Conservation (phyloP, 345 rosid genomes). For the Passiflora organensis region DNA sequence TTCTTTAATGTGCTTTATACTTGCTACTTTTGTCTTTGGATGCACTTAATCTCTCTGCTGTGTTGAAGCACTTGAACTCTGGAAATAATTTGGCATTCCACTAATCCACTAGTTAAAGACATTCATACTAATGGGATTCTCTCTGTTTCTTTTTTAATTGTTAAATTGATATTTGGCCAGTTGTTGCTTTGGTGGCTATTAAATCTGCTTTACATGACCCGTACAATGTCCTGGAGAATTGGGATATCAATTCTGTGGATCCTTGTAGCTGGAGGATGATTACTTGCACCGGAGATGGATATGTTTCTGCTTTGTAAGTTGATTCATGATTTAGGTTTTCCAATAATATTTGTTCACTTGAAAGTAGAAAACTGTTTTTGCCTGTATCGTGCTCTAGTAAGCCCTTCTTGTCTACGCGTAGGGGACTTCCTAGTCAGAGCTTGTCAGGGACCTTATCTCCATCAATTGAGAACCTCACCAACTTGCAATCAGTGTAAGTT, state of each 20-base stretch:
- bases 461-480: slow-evolving; percentile 71
- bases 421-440: slow-evolving; percentile 95
- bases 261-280: slow-evolving; percentile 99
- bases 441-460: slow-evolving; percentile 87
- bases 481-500: slow-evolving; percentile 84
- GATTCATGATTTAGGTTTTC: background rate
- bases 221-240: slow-evolving; percentile 81
- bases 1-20: no score
- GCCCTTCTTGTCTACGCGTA: slow-evolving; percentile 22
- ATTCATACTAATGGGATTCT: no score
- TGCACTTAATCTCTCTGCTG: slow-evolving; percentile 1
- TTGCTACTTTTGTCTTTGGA: no score
- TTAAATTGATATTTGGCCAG: no score
- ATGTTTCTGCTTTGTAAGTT: slow-evolving; percentile 86
- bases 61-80: background rate
- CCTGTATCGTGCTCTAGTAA: background rate
- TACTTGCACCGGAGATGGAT: slow-evolving; percentile 74
- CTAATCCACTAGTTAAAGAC: no score
- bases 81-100: background rate
- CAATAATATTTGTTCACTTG: background rate
- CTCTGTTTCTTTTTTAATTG: background rate
- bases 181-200: slow-evolving; percentile 82
- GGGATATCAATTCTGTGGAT: slow-evolving; percentile 98
- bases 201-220: slow-evolving; percentile 80
- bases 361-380: no score